phyloP scores from a whole-genome alignment of 306 rosid genomes.

The Rubus parviflorus region DNA sequence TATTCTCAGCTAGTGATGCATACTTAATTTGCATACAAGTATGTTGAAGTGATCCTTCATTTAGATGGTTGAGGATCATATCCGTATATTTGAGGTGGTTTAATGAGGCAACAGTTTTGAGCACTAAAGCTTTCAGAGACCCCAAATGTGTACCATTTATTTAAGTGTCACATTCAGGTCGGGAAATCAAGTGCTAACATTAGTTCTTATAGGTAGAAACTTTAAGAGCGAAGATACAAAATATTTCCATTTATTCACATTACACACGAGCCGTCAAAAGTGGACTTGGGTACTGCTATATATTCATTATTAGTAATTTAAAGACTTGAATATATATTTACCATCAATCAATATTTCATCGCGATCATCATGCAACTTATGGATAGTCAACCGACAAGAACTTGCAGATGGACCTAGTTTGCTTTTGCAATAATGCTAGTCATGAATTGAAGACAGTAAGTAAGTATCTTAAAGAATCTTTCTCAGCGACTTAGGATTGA shows the following conservation, averaged over 20 bases:
- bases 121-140: no score
- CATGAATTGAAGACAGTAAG: conserved; percentile 18
- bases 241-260: not conserved
- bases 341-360: not conserved
- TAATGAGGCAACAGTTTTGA: no score
- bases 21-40: not conserved
- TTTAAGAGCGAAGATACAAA: not conserved
- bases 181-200: no score
- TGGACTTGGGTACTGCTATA: not conserved
- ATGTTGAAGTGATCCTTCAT: not conserved
- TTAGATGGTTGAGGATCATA: not conserved
- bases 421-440: conserved; percentile 17
- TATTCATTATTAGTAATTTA: not conserved
- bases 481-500: conserved; percentile 28
- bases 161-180: no score
- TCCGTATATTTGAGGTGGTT: no score
- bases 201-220: no score
- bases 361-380: not conserved
- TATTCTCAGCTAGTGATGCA: not conserved
- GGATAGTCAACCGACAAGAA: conserved; percentile 6
- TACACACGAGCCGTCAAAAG: not conserved
- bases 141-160: no score
- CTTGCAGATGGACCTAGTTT: conserved; percentile 15
- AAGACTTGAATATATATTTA: not conserved
- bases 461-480: conserved; percentile 39